A percentile compares a stretch with the other conserved stretches of the same genome.
These are phyloP conservation scores for Zasmidium angulare DNA, from an alignment of 2,329 filamentous ascomycete genomes.

Conservation along the genomic window DNA sequence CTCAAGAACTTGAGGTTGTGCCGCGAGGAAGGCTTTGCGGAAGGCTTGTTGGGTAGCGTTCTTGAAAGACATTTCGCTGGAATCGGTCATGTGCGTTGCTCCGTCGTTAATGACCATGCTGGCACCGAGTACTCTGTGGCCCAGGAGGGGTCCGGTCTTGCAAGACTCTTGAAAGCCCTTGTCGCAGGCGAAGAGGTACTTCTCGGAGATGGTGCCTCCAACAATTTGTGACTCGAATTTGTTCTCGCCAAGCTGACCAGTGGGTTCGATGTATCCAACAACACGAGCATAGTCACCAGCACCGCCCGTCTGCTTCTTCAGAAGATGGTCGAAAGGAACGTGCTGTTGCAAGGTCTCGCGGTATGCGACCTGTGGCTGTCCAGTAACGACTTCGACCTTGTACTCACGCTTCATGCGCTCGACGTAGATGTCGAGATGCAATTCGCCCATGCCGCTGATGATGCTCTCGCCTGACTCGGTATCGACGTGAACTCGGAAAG, in stretches of 20 bases:
- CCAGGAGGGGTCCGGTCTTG: constrained; percentile 83
- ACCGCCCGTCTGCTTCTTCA: constrained; percentile 94
- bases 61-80: constrained; percentile 94
- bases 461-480: constrained; percentile 92
- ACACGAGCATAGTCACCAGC: constrained; percentile 95
- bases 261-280: constrained; percentile 86
- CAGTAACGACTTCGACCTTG: constrained; percentile 92
- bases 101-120: constrained; percentile 94
- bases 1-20: constrained; percentile 81
- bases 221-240: constrained; percentile 82
- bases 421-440: constrained; percentile 95
- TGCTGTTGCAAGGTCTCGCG: constrained; percentile 83
- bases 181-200: constrained; percentile 89
- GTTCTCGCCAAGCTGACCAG: constrained; percentile 70
- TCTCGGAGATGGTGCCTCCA: constrained; percentile 90
- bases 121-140: constrained; percentile 86
- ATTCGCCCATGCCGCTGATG: constrained; percentile 96
- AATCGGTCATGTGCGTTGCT: constrained; percentile 96
- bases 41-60: constrained; percentile 94
- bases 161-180: constrained; percentile 88
- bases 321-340: constrained; percentile 84
- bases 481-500: constrained; percentile 93
- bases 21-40: constrained; percentile 84
- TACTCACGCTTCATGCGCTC: constrained; percentile 97
- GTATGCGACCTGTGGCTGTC: constrained; percentile 94